A percentile compares a stretch with the other conserved stretches of the same genome.
Evolutionary conservation across 352 stramenopile species (phyloP).

Genomic region (Globisporangium sylvaticum): DNA sequence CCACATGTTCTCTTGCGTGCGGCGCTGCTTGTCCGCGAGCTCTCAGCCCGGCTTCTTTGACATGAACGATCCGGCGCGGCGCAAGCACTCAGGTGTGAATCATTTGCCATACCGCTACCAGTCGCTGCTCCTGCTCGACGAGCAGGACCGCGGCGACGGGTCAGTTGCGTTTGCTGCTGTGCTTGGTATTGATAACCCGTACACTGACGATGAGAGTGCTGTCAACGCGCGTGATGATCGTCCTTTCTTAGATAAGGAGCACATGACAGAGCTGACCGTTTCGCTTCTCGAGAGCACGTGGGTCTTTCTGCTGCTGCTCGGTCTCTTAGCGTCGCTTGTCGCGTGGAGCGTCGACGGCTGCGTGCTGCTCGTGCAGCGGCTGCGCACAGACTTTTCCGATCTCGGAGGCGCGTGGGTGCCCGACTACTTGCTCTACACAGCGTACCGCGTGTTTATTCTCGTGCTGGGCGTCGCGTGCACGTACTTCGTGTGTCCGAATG

Average conservation of each 20-base stretch:
- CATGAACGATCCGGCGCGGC: conserved; percentile 24
- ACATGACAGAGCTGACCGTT: conserved; percentile 34
- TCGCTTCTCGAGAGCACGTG: conserved; percentile 72
- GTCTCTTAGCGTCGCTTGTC: conserved; percentile 44
- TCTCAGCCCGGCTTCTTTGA: conserved; percentile 29
- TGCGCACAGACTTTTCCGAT: conserved; percentile 37
- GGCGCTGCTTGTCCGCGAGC: conserved; percentile 13
- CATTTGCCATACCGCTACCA: conserved; percentile 15
- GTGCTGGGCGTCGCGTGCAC: conserved; percentile 58
- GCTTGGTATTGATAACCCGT: conserved; percentile 8
- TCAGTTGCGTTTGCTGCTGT: conserved; percentile 17
- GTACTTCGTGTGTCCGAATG: conserved; percentile 55
- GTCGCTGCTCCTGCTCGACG: conserved; percentile 12
- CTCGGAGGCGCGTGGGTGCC: conserved; percentile 46
- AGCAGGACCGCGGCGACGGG: not conserved
- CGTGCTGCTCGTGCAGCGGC: conserved; percentile 38
- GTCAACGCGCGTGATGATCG: conserved; percentile 21
- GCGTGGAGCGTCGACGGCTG: conserved; percentile 66
- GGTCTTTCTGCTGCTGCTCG: conserved; percentile 68
- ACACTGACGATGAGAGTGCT: conserved; percentile 17
- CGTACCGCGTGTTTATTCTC: conserved; percentile 56
- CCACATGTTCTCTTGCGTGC: conserved; percentile 16
- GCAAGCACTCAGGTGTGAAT: conserved; percentile 31
- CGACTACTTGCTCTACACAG: conserved; percentile 58
- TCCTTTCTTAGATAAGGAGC: conserved; percentile 41